phyloP scores from a whole-genome alignment of 148 eudicot species.

The Spergularia bocconei region DNA sequence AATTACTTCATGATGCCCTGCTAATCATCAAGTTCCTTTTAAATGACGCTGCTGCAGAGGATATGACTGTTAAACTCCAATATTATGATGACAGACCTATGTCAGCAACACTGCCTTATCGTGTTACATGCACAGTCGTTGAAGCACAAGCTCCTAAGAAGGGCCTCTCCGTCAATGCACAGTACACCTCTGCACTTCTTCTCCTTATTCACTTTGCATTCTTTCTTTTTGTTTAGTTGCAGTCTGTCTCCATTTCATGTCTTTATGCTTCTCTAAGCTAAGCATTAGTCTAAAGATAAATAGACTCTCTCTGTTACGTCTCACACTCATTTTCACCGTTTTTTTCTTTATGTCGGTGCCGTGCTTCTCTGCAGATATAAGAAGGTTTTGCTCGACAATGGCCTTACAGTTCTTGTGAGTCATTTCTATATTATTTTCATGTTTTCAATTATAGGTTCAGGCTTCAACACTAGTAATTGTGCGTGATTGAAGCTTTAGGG shows the following conservation, averaged over 20 bases:
- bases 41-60: constrained; percentile 57
- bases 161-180: constrained; percentile 72
- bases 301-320: background rate
- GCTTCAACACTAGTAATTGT: constrained; percentile 1
- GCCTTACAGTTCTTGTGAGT: constrained; percentile 59
- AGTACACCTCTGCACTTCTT: constrained; percentile 41
- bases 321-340: background rate
- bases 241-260: too few species aligned
- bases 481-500: background rate
- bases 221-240: background rate
- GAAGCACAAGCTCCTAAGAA: constrained; percentile 73
- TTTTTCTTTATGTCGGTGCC: background rate
- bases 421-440: background rate
- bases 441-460: background rate
- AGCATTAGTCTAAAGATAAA: too few species aligned
- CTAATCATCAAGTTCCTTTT: background rate
- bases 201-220: background rate
- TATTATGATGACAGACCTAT: constrained; percentile 71
- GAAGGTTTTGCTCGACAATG: constrained; percentile 89
- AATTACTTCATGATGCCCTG: too few species aligned
- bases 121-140: constrained; percentile 85
- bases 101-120: constrained; percentile 81
- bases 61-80: constrained; percentile 66
- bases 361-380: constrained; percentile 53
- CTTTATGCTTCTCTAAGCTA: too few species aligned